phyloP scores from a whole-genome alignment of 2,329 filamentous ascomycete genomes.

The Neofusicoccum sp. region DNA sequence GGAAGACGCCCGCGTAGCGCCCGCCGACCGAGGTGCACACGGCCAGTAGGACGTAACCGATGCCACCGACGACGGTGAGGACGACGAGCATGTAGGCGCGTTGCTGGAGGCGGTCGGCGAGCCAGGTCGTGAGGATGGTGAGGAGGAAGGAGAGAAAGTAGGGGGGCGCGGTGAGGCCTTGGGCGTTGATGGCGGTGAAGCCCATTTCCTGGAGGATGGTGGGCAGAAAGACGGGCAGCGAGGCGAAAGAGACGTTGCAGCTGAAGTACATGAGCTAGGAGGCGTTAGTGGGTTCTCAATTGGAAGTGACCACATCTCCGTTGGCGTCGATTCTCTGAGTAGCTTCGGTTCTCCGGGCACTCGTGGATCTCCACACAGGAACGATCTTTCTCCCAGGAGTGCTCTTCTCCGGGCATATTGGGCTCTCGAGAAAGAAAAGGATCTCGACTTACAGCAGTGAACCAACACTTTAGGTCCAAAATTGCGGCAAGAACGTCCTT shows the following conservation, averaged over 20 bases:
- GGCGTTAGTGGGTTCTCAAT: background rate
- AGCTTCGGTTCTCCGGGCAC: background rate
- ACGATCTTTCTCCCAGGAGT: too few species aligned
- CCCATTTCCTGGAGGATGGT: slow-evolving; percentile 56
- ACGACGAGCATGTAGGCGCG: slow-evolving; percentile 60
- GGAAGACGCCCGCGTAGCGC: slow-evolving; percentile 53
- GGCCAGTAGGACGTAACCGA: slow-evolving; percentile 66
- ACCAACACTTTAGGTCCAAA: slow-evolving; percentile 35
- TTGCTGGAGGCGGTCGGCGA: slow-evolving; percentile 65
- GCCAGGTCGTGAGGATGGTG: slow-evolving; percentile 59
- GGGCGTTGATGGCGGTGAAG: slow-evolving; percentile 63
- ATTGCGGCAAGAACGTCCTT: slow-evolving; percentile 31
- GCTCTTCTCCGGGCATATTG: background rate
- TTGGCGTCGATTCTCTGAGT: background rate
- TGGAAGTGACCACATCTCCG: background rate
- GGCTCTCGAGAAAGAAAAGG: background rate
- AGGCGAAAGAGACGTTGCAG: slow-evolving; percentile 53
- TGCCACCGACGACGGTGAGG: slow-evolving; percentile 57
- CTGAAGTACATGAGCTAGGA: slow-evolving; percentile 36
- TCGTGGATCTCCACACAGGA: too few species aligned
- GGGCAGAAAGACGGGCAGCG: slow-evolving; percentile 44
- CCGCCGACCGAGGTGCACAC: slow-evolving; percentile 49
- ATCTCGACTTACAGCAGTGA: slow-evolving; percentile 28
- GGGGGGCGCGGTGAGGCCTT: slow-evolving; percentile 70
- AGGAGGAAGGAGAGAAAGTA: slow-evolving; percentile 66